Evolutionary conservation across 352 stramenopile genomes (phyloP), one percentile per base, ranked within the genome.

Genomic region (Phytophthora nicotianae): DNA sequence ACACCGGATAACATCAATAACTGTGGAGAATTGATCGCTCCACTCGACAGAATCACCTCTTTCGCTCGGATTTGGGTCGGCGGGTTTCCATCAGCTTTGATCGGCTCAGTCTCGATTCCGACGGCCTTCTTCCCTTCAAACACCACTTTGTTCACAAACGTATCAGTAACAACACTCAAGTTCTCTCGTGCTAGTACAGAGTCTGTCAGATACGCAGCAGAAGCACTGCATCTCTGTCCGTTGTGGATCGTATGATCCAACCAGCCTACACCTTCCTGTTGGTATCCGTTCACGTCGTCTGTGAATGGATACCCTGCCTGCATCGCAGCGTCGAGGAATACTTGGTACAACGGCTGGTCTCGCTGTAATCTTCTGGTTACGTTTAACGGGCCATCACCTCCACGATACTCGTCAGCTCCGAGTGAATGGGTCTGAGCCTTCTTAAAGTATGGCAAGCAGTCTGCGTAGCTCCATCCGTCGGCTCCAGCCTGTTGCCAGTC

Each of bases 241-340:
- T 92, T 89, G 61, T 93, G 71, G 42, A 95, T 76, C 13, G 85
- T 94, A 67, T 80, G 78, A 61, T 95, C 85, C 74, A 95, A 84
- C 77, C 84, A 93, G 11, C 87, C 87, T 52, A 95, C 93, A 38
- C 84, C 86, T 68, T 94, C 86, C 69, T 96, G 85, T 59, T 88
- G 81, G 60, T 81, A 93, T 5, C 83, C 87, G 54, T 94, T 96
- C 71, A 91, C 89, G 58, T 94, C 88, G 5, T 93, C 80, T 8
- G 85, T 94, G 58, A 90, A 90, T 10, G 81, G 79, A 58, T 95
- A 94, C 2, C 86, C 85, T 8, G 86, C 86, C 40, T 95, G 70
- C 24, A 90, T 71, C 8, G 83, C 86, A 16, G 85, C 84, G 33
- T 95, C 83, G 21, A 95, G 86, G 60, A 96, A 92, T 41, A 77